Evolutionary conservation across 441 rosid species (phyloP).

Genomic region (Syzygium malaccense): DNA sequence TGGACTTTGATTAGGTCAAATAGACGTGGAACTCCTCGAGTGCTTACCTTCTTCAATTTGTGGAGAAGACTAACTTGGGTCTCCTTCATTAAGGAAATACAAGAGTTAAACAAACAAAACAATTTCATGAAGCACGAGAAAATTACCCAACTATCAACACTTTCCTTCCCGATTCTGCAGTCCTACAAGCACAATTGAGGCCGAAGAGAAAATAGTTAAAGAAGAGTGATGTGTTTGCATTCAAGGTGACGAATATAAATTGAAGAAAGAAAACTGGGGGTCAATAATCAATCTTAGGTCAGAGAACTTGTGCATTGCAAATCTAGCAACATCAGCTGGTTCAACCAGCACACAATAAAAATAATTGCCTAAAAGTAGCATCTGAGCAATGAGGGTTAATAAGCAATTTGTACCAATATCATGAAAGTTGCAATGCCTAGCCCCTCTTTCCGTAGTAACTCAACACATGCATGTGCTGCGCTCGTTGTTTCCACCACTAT

Average conservation of each 20-base stretch:
- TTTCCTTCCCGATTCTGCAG: background rate
- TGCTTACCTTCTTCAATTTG: slow-evolving; percentile 52
- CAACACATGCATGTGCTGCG: slow-evolving; percentile 92
- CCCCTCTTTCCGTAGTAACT: slow-evolving; percentile 76
- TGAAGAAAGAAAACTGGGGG: background rate
- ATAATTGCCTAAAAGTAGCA: background rate
- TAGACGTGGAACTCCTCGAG: slow-evolving; percentile 87
- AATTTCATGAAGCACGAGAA: background rate
- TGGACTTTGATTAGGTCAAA: slow-evolving; percentile 81
- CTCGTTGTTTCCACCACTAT: slow-evolving; percentile 91
- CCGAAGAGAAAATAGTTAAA: background rate
- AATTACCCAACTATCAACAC: background rate
- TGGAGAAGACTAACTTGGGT: slow-evolving; percentile 57
- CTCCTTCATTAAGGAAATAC: slow-evolving; percentile 45
- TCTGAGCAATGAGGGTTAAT: background rate
- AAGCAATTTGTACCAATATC: slow-evolving; percentile 65
- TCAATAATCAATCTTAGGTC: background rate
- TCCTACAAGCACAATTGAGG: background rate
- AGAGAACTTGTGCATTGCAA: background rate
- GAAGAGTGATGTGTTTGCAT: background rate
- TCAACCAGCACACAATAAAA: background rate
- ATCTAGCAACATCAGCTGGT: background rate
- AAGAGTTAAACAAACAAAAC: background rate
- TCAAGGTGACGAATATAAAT: background rate
- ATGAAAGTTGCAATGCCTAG: slow-evolving; percentile 94